Percentiles rank a stretch among this genome's conserved stretches.
phyloP scores from a whole-genome alignment of 2,329 filamentous ascomycete genomes.

The Magnaporthales sp. region DNA sequence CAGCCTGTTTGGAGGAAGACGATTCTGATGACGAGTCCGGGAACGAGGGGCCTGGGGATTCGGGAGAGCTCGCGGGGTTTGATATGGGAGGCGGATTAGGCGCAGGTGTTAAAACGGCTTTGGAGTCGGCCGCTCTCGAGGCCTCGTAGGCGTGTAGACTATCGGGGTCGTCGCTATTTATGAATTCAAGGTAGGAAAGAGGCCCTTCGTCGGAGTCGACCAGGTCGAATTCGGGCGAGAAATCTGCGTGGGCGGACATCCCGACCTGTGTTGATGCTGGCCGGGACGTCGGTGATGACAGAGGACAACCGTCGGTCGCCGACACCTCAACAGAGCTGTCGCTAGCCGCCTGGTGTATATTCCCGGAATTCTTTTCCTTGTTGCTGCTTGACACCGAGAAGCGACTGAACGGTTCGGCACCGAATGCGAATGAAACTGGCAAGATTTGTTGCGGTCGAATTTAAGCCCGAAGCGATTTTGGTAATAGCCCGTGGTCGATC shows the following conservation, averaged over 20 bases:
- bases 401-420: neutral
- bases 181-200: slow-evolving; percentile 4
- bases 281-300: neutral
- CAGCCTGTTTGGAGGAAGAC: slow-evolving; percentile 34
- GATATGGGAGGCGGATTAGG: slow-evolving; percentile 2
- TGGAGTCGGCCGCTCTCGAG: neutral
- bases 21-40: slow-evolving; percentile 5
- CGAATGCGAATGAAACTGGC: neutral
- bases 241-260: slow-evolving; percentile 6
- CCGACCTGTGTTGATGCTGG: slow-evolving; percentile 1
- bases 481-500: neutral
- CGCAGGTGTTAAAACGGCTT: slow-evolving; percentile 2
- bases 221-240: slow-evolving; percentile 6
- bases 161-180: slow-evolving; percentile 5
- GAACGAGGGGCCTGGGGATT: slow-evolving; percentile 2
- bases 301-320: neutral
- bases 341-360: neutral
- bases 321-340: neutral
- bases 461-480: neutral
- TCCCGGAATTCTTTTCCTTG: neutral
- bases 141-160: slow-evolving; percentile 4
- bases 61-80: slow-evolving; percentile 7
- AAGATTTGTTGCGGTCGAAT: neutral
- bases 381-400: neutral
- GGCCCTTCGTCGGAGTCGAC: slow-evolving; percentile 6